phyloP scores from a whole-genome alignment of 2,329 filamentous ascomycete species.

The Davidsoniella australis region DNA sequence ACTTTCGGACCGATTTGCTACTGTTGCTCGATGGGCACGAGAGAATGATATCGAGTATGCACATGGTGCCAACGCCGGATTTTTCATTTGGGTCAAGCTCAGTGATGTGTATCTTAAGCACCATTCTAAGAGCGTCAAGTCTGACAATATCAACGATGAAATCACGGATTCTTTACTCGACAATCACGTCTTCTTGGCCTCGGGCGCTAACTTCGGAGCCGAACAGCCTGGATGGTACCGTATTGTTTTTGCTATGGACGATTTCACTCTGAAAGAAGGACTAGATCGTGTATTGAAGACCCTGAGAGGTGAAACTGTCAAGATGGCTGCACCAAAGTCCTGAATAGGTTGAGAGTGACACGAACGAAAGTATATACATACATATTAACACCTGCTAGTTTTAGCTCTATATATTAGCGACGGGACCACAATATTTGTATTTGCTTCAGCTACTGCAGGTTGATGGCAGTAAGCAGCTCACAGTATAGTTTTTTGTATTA shows the following conservation, averaged over 20 bases:
- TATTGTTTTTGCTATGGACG: conserved; percentile 23
- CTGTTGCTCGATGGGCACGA: conserved; percentile 22
- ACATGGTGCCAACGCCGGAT: conserved; percentile 31
- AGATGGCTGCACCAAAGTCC: background rate
- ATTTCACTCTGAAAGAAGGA: conserved; percentile 18
- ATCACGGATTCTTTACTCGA: conserved; percentile 18
- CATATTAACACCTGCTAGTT: background rate
- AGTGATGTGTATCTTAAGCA: conserved; percentile 17
- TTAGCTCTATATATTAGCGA: background rate
- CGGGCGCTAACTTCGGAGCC: conserved; percentile 22
- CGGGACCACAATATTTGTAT: background rate
- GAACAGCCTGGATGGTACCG: conserved; percentile 24
- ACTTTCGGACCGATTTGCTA: conserved; percentile 24
- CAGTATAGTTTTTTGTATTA: no score
- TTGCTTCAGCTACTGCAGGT: background rate
- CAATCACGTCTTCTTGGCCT: conserved; percentile 22
- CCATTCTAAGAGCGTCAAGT: conserved; percentile 10
- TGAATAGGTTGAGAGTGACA: background rate
- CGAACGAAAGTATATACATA: background rate
- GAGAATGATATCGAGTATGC: conserved; percentile 27
- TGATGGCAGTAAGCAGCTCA: background rate
- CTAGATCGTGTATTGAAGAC: conserved; percentile 10
- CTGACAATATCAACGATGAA: conserved; percentile 15
- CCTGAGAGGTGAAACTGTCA: conserved; percentile 1
- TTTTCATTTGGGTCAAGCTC: conserved; percentile 38